Evolutionary conservation across 192 early-diverging fungal genomes (phyloP), one percentile per base, ranked within the genome.

Genomic region (Allomyces javanicus): DNA sequence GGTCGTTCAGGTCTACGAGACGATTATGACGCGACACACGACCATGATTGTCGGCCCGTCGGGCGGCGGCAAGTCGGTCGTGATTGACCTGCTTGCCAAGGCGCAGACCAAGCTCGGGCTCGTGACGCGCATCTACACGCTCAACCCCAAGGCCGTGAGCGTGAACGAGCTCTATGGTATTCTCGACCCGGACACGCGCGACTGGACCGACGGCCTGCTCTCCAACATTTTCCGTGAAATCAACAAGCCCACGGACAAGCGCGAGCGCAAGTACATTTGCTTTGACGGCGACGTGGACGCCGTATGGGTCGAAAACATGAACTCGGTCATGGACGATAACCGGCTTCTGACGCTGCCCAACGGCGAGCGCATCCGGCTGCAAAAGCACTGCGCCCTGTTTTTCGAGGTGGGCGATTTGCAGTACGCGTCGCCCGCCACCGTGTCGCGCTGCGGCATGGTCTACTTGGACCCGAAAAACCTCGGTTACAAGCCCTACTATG

Each of bases 211-310:
- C 70, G 96, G 97, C 61, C 75, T 99, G 44, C 98, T 99, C 69
- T 98, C 97, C 44, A 89, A 94, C 64, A 86, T 97, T 62, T 78
- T 99, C 65, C 86, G 97, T 64, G 94, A 96, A 74, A 98, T 97
- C 72, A 94, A 97, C 66, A 92, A 96, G 24, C 88, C 96, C 67
- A 96, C 96, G 63, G 96, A 98, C 77, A 89, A 85, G 67, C 61
- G 74, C 10, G 89, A 88, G 72, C 86, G 96, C 25, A 94, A 99
- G 71, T 99, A 96, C 96, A 96, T 99, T 68, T 87, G 97, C 24
- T 99, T 99, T 76, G 97, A 98, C 76, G 97, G 96, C 73, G 96
- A 98, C 75, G 94, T 99, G 11, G 97, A 98, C 77, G 94, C 97
- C 23, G 93, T 96, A 73, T 99, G 97, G 97, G 95, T 99, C 22